These are phyloP conservation scores for Aspergillus persii DNA, from an alignment of 2,329 filamentous ascomycete genomes.

Conservation along the genomic window DNA sequence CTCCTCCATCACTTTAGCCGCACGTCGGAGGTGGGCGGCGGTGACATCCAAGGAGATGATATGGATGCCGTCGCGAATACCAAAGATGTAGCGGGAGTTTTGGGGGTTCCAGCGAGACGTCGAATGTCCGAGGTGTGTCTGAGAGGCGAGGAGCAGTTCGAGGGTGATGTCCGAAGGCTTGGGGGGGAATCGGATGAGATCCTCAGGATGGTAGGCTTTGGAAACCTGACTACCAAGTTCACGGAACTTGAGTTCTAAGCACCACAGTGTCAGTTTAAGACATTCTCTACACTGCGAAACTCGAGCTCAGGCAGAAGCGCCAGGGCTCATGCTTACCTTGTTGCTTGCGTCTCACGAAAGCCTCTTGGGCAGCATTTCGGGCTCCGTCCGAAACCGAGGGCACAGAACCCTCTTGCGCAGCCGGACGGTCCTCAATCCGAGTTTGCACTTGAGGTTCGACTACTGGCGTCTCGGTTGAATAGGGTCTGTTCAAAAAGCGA, in stretches of 20 bases:
- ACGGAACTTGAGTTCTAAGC: constrained; percentile 31
- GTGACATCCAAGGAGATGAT: constrained; percentile 91
- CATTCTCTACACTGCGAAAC: too few species aligned
- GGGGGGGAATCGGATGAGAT: constrained; percentile 65
- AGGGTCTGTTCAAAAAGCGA: constrained; percentile 33
- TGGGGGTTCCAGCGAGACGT: constrained; percentile 91
- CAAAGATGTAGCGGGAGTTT: constrained; percentile 92
- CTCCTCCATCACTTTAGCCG: constrained; percentile 86
- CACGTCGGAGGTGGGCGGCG: constrained; percentile 83
- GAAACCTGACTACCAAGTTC: constrained; percentile 30
- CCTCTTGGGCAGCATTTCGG: constrained; percentile 8
- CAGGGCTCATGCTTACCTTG: constrained; percentile 23
- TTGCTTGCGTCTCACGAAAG: constrained; percentile 15
- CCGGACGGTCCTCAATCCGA: constrained; percentile 9
- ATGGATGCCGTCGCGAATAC: constrained; percentile 81
- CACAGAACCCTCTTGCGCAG: constrained; percentile 14
- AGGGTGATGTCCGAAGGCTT: constrained; percentile 77
- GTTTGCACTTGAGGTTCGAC: constrained; percentile 23
- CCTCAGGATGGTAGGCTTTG: constrained; percentile 32
- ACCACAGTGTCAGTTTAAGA: constrained; percentile 1
- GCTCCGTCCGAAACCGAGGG: constrained; percentile 2
- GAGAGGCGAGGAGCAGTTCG: constrained; percentile 83
- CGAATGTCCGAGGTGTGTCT: constrained; percentile 86
- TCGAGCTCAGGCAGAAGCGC: background rate
- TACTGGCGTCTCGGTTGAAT: constrained; percentile 30